A percentile compares a stretch with the other conserved stretches of the same genome.
Conservation (phyloP, 2,329 filamentous ascomycete species). For the Fusarium acutatum region DNA sequence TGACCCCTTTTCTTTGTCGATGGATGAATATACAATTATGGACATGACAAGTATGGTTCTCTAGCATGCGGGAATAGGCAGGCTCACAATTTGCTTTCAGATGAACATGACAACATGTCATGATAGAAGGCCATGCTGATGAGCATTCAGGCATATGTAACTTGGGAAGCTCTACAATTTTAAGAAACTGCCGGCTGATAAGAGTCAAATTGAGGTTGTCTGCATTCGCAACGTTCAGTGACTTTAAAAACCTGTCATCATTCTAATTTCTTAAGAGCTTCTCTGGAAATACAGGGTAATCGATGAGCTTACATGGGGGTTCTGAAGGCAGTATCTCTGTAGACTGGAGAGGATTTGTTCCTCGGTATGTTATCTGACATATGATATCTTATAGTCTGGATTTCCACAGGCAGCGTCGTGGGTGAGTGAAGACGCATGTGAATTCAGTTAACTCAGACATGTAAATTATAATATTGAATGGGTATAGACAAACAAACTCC, state of each 20-base stretch:
- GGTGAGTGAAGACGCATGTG: neutral
- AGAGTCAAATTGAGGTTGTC: neutral
- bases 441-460: neutral
- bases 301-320: neutral
- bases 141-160: neutral
- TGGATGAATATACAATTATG: neutral
- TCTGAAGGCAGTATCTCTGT: neutral
- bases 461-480: neutral
- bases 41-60: neutral
- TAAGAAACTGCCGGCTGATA: neutral
- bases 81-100: neutral
- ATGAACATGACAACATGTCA: neutral
- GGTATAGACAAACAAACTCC: conserved; percentile 7
- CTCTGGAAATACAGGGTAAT: neutral
- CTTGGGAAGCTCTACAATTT: neutral
- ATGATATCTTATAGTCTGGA: neutral
- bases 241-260: neutral
- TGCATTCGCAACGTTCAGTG: neutral
- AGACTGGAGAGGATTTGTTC: neutral
- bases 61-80: neutral
- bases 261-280: neutral
- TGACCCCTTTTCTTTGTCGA: conserved; percentile 24
- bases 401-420: neutral
- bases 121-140: neutral
- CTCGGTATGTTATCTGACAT: neutral